Conservation (phyloP, 441 rosid genomes). For the Macaranga tanarius region DNA sequence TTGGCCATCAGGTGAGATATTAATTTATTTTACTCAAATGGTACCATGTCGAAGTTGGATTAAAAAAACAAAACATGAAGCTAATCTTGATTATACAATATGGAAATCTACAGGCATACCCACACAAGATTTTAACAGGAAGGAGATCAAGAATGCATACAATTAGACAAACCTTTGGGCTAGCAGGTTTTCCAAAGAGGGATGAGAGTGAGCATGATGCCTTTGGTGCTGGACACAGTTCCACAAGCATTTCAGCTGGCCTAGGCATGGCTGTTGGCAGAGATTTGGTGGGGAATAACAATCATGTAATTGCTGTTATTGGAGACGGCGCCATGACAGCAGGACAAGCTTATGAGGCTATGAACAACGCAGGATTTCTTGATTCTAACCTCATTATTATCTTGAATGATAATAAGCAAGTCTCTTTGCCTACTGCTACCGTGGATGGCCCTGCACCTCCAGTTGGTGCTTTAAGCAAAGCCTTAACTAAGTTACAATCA, state of each 20-base stretch:
- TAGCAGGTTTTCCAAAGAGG: slow-evolving; percentile 50
- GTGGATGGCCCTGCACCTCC: slow-evolving; percentile 55
- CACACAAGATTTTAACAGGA: slow-evolving; percentile 52
- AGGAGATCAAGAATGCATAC: slow-evolving; percentile 46
- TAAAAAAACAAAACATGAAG: neutral
- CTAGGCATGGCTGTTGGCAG: slow-evolving; percentile 58
- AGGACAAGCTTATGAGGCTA: slow-evolving; percentile 54
- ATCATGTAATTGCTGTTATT: slow-evolving; percentile 49
- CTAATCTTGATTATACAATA: neutral
- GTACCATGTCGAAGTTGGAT: neutral
- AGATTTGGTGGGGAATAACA: slow-evolving; percentile 42
- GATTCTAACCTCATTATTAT: slow-evolving; percentile 46
- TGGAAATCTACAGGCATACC: slow-evolving; percentile 38
- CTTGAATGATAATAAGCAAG: slow-evolving; percentile 50
- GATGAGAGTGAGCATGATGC: slow-evolving; percentile 49
- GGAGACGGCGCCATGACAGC: slow-evolving; percentile 63
- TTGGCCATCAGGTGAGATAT: slow-evolving; percentile 49
- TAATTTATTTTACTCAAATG: neutral
- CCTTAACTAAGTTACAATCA: slow-evolving; percentile 37
- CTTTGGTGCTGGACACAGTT: slow-evolving; percentile 55
- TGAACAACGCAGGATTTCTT: slow-evolving; percentile 56
- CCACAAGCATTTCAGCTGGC: slow-evolving; percentile 57
- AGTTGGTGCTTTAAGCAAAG: slow-evolving; percentile 45
- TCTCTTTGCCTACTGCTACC: slow-evolving; percentile 57
- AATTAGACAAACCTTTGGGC: slow-evolving; percentile 42